Percentiles rank a stretch among this genome's conserved stretches.
phyloP scores from a whole-genome alignment of 495 filamentous ascomycete species.

The Neurospora sp. region DNA sequence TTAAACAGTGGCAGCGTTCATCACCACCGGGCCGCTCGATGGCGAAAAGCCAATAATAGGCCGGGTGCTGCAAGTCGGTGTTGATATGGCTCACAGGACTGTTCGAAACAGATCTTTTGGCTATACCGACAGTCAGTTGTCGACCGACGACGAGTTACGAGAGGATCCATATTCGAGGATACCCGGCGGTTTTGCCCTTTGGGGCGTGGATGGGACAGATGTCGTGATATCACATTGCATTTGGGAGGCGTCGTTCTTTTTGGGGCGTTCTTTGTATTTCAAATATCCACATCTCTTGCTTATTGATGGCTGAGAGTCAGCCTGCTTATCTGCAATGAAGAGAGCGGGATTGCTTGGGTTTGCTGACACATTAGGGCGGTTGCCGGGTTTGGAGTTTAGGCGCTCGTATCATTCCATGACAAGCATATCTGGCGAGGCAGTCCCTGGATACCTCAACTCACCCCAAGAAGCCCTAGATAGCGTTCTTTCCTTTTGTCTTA shows the following conservation, averaged over 20 bases:
- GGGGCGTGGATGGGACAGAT: neutral
- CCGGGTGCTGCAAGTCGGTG: neutral
- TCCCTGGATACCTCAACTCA: neutral
- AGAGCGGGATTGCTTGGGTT: neutral
- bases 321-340: neutral
- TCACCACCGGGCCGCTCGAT: neutral
- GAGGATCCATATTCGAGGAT: neutral
- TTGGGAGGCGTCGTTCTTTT: neutral
- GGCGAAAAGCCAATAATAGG: neutral
- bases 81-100: neutral
- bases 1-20: constrained; percentile 25
- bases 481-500: neutral
- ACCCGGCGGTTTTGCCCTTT: neutral
- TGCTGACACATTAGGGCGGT: neutral
- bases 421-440: neutral
- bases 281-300: neutral
- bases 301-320: neutral
- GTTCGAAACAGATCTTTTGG: neutral
- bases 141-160: neutral
- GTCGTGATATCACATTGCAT: neutral
- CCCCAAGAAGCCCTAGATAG: neutral
- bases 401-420: neutral
- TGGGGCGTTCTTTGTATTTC: neutral
- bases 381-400: neutral
- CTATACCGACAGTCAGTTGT: neutral